Percentiles rank a stretch among this genome's conserved stretches.
Conservation (phyloP, 164 flowering plant species). For the Magnolia changhungtana region DNA sequence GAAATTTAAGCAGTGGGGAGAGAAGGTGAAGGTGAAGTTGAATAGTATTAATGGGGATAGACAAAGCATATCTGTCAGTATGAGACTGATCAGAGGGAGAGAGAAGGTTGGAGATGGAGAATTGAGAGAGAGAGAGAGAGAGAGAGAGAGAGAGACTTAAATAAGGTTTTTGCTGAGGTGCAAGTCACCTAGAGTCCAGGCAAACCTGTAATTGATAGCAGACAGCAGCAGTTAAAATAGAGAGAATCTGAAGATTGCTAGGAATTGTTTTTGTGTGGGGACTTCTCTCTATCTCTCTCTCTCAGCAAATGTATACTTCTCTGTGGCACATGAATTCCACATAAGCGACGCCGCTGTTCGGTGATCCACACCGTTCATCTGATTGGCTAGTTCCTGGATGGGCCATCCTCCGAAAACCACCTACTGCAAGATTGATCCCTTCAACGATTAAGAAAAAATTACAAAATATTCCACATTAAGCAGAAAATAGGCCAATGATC, state of each 20-base stretch:
- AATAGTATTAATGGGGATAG: slow-evolving; percentile 19
- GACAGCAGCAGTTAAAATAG: slow-evolving; percentile 6
- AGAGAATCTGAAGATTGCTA: slow-evolving; percentile 14
- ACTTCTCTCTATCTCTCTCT: slow-evolving; percentile 6
- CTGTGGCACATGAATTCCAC: not conserved
- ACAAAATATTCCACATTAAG: not conserved
- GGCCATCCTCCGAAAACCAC: too few relatives aligned
- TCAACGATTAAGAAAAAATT: not conserved
- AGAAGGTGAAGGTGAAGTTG: slow-evolving; percentile 14
- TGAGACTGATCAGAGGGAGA: slow-evolving; percentile 15
- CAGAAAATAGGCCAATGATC: not conserved
- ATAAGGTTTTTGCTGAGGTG: not conserved
- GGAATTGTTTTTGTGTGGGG: slow-evolving; percentile 12
- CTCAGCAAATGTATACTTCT: not conserved
- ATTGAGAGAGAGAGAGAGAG: slow-evolving; percentile 7
- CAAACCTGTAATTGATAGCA: slow-evolving; percentile 9
- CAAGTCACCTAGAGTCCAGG: slow-evolving; percentile 17
- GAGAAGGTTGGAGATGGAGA: not conserved
- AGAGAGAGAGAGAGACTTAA: slow-evolving; percentile 8
- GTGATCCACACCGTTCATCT: not conserved
- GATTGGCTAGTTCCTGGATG: too few relatives aligned
- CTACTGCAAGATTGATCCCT: too few relatives aligned
- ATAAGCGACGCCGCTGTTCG: not conserved
- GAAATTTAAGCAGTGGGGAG: not conserved
- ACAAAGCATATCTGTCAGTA: slow-evolving; percentile 26